Percentiles rank a stretch among this genome's conserved stretches.
These are phyloP conservation scores for Rhizopogon salebrosus DNA, from an alignment of 768 basidiomycete species.

Conservation along the genomic window DNA sequence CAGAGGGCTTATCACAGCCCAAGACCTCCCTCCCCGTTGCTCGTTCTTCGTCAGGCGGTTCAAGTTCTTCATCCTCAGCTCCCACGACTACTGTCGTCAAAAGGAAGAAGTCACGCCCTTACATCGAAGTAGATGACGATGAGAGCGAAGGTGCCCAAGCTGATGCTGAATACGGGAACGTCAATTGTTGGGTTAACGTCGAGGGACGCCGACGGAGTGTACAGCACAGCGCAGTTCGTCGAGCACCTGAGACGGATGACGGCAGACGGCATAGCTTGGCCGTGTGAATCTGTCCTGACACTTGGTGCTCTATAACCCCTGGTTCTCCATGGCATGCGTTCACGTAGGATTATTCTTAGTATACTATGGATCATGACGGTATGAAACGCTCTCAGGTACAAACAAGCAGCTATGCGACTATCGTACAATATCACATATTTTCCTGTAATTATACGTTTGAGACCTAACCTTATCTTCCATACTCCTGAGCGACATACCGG, in stretches of 20 bases:
- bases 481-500: neutral
- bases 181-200: slow-evolving; percentile 44
- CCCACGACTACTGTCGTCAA: slow-evolving; percentile 29
- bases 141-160: slow-evolving; percentile 70
- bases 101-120: slow-evolving; percentile 51
- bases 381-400: slow-evolving; percentile 12
- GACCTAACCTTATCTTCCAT: neutral
- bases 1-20: slow-evolving; percentile 30
- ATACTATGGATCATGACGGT: slow-evolving; percentile 24
- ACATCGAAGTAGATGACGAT: slow-evolving; percentile 40
- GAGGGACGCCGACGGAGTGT: slow-evolving; percentile 49
- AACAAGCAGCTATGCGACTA: slow-evolving; percentile 11
- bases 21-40: slow-evolving; percentile 32
- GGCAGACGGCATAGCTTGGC: slow-evolving; percentile 64
- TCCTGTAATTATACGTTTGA: slow-evolving; percentile 23
- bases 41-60: slow-evolving; percentile 32
- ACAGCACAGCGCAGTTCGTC: slow-evolving; percentile 24
- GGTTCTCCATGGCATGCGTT: slow-evolving; percentile 14
- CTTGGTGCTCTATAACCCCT: slow-evolving; percentile 10
- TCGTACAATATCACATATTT: slow-evolving; percentile 16
- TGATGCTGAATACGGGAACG: slow-evolving; percentile 54
- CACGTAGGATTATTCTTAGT: slow-evolving; percentile 27
- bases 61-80: slow-evolving; percentile 25
- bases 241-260: slow-evolving; percentile 41
- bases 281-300: slow-evolving; percentile 32